These are phyloP conservation scores for Lasiosphaeria ovina DNA, from an alignment of 495 filamentous ascomycete species.

Conservation along the genomic window DNA sequence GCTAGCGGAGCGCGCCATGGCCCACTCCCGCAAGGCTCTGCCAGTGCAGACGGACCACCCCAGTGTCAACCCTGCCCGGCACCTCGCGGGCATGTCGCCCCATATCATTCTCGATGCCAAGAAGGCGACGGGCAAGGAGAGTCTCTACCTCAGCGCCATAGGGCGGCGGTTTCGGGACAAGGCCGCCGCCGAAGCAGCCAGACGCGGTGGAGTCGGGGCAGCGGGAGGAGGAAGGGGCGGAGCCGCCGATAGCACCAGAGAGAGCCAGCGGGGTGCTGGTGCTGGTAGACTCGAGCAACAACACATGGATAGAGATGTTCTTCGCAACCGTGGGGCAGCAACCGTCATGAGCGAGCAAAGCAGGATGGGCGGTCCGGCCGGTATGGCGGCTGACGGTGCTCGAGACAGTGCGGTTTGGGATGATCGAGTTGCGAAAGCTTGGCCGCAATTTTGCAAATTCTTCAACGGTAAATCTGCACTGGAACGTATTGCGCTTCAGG, in stretches of 20 bases:
- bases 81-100: conserved; percentile 45
- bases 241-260: background rate
- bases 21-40: conserved; percentile 42
- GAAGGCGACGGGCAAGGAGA: conserved; percentile 59
- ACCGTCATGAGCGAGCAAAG: background rate
- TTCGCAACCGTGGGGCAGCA: background rate
- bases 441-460: conserved; percentile 66
- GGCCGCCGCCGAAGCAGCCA: conserved; percentile 6
- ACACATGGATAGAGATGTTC: background rate
- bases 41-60: conserved; percentile 49
- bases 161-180: conserved; percentile 51
- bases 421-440: conserved; percentile 45
- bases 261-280: background rate
- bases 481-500: conserved; percentile 78
- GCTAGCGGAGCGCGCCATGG: conserved; percentile 45
- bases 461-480: conserved; percentile 85
- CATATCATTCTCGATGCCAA: conserved; percentile 57
- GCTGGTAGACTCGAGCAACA: background rate
- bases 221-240: conserved; percentile 1
- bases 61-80: conserved; percentile 45
- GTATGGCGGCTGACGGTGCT: background rate
- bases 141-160: conserved; percentile 71
- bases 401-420: conserved; percentile 33
- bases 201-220: background rate
- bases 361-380: background rate